Base-by-base conservation (phyloP, 108 stramenopile species). In the Stephanodiscus triporus region DNA sequence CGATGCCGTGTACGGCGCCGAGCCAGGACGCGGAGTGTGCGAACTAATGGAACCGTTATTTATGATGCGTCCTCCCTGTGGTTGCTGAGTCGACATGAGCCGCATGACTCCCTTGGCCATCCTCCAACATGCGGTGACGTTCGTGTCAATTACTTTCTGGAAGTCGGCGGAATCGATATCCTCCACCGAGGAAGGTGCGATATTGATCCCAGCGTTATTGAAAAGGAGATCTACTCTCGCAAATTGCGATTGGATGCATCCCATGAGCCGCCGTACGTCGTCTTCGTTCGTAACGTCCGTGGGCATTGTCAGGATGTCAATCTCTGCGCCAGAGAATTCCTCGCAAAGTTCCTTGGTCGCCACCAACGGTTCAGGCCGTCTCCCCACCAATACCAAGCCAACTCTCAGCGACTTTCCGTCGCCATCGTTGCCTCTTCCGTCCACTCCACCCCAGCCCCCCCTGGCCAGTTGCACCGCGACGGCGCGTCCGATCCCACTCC, bases 1-100 rank as follows among this genome's bases (percentile, higher is more conserved):
- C 53, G 91, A 87, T 26, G 88, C 80, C 9, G 94, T 91, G 70
- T 95, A 95, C 26, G 88, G 75, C 10, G 86, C 87, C 5, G 87
- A 81, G 42, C 83, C 79, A 11, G 91, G 91, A 37, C 94, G 89
- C 1, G 94, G 94, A 55, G 63, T 66, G 23, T 65, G 38, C 9
- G 91, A 85, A 0, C 88, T 89, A 9, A 95, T 86, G 30, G 86
- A 87, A 14, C 91, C 91, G 69, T 85, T 91, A 76, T 95, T 95
- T 50, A 92, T 88, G 16, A 88, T 87, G 7, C 93, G 72, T n/a
- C 89, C 89, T 38, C 91, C 86, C 19, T 72, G 65, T 19, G 67
- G 77, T 47, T 60, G 30, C 50, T 81, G 71, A 20, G 54, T 58
- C 1, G 66, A 49, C 93, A 94, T 94, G 32, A 78, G 57, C 38